A percentile compares a stretch with the other conserved stretches of the same genome.
These are phyloP conservation scores for Colletotrichum sp. DNA, from an alignment of 2,329 filamentous ascomycete species.

Conservation along the genomic window DNA sequence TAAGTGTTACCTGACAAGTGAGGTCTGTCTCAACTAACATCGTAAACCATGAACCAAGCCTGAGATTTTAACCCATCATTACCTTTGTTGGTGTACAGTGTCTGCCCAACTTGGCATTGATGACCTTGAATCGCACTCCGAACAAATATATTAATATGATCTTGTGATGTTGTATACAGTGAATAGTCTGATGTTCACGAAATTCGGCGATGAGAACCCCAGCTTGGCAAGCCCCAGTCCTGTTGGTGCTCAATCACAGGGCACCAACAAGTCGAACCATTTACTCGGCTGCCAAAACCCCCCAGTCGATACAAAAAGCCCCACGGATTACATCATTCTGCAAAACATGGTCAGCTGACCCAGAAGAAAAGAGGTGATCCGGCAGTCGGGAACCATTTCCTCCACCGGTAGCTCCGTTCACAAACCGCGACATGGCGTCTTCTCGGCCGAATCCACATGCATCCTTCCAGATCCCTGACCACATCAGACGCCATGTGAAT, in stretches of 20 bases:
- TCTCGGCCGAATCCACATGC: not conserved
- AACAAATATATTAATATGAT: not conserved
- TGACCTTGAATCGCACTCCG: too few species aligned
- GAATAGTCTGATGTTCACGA: not conserved
- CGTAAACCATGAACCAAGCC: too few species aligned
- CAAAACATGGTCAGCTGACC: not conserved
- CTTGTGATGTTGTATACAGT: not conserved
- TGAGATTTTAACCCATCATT: too few species aligned
- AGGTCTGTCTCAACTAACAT: too few species aligned
- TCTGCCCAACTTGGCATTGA: too few species aligned
- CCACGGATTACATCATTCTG: not conserved
- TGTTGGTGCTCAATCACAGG: not conserved
- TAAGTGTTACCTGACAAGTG: too few species aligned
- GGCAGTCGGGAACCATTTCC: not conserved
- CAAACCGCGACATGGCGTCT: not conserved
- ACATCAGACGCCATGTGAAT: not conserved
- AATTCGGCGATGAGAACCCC: not conserved
- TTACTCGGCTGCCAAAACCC: not conserved
- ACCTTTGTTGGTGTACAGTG: too few species aligned
- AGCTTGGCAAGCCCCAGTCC: not conserved
- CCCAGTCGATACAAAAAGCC: rapidly evolving
- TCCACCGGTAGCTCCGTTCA: not conserved
- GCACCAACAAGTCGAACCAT: not conserved
- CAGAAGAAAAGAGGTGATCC: not conserved
- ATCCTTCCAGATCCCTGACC: not conserved